phyloP scores from a whole-genome alignment of 2,329 filamentous ascomycete genomes.

The Pseudogymnoascus sp. region DNA sequence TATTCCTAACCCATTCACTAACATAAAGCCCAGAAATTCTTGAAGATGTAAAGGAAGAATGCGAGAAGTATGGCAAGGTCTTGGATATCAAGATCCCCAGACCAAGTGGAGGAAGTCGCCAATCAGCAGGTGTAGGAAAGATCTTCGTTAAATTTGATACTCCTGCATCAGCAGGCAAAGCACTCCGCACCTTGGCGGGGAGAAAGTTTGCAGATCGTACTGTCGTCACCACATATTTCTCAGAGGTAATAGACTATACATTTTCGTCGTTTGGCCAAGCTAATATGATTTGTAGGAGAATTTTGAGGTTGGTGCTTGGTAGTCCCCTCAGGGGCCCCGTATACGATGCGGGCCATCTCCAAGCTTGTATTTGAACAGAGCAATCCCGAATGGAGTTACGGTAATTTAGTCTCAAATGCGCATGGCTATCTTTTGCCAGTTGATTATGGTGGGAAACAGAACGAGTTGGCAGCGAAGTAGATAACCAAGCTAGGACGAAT shows the following conservation, averaged over 20 bases:
- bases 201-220: constrained; percentile 95
- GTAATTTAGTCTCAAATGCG: not conserved
- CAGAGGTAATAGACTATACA: constrained; percentile 55
- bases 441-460: constrained; percentile 4
- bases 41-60: constrained; percentile 90
- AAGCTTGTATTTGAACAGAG: not conserved
- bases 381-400: not conserved
- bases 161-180: constrained; percentile 69
- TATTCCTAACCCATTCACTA: constrained; percentile 26
- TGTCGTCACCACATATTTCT: constrained; percentile 93
- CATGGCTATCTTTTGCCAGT: not conserved
- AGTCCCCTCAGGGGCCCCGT: constrained; percentile 9
- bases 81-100: constrained; percentile 88
- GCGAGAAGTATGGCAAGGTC: constrained; percentile 79
- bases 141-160: constrained; percentile 93
- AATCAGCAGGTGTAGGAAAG: constrained; percentile 87
- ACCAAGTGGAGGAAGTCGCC: constrained; percentile 71
- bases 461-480: not conserved
- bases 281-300: constrained; percentile 59
- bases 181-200: constrained; percentile 81
- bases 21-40: constrained; percentile 66
- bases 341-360: not conserved
- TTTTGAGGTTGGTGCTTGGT: constrained; percentile 55
- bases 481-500: constrained; percentile 5
- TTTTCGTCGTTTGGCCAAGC: constrained; percentile 13